These are phyloP conservation scores for Alternaria brassicicola DNA, from an alignment of 2,329 filamentous ascomycete genomes.

Conservation along the genomic window DNA sequence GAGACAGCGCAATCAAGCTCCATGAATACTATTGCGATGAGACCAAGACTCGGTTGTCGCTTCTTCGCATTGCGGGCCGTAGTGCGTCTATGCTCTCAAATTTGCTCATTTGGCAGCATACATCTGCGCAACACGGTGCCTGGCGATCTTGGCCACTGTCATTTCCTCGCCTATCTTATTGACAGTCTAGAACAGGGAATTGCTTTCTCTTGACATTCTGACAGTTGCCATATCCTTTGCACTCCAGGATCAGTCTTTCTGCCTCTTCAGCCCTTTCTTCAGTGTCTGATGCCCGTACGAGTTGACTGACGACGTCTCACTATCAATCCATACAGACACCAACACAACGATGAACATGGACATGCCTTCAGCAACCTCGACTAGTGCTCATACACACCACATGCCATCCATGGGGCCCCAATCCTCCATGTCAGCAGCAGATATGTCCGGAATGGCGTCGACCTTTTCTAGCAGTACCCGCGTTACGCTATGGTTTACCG, in stretches of 20 bases:
- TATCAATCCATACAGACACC: neutral
- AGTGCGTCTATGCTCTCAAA: conserved; percentile 16
- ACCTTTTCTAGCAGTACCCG: conserved; percentile 35
- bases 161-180: neutral
- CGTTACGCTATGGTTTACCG: conserved; percentile 39
- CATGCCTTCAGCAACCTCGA: conserved; percentile 5
- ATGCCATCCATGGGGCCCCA: neutral
- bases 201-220: neutral
- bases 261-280: neutral
- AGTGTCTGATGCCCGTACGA: neutral
- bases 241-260: neutral
- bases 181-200: neutral
- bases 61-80: neutral
- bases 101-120: conserved; percentile 15
- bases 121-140: conserved; percentile 8
- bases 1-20: neutral
- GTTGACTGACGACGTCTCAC: neutral
- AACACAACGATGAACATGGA: conserved; percentile 5
- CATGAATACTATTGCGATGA: neutral
- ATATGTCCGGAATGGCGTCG: conserved; percentile 29
- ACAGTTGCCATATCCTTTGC: neutral
- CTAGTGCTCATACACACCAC: neutral
- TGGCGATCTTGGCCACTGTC: conserved; percentile 2
- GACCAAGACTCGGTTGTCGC: neutral
- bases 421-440: conserved; percentile 13